These are phyloP conservation scores for Fusarium mundagurra DNA, from an alignment of 2,329 filamentous ascomycete genomes.

Conservation along the genomic window DNA sequence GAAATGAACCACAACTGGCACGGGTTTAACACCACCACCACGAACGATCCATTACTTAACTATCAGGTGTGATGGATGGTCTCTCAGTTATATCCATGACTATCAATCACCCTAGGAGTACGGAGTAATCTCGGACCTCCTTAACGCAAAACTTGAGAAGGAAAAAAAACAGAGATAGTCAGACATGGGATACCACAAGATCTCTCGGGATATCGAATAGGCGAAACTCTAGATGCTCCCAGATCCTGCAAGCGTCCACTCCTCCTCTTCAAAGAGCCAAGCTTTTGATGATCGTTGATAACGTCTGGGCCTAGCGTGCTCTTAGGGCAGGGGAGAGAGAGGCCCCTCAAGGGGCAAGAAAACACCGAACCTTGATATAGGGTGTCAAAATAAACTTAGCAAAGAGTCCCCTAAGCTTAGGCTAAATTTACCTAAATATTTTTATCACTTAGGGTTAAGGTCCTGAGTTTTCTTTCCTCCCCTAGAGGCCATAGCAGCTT, in stretches of 20 bases:
- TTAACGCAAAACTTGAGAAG: background rate
- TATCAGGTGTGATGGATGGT: background rate
- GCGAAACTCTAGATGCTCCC: slow-evolving; percentile 23
- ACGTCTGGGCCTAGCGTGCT: slow-evolving; percentile 15
- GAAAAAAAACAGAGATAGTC: background rate
- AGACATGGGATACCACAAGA: slow-evolving; percentile 17
- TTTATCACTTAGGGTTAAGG: too few relatives aligned
- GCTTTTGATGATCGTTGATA: slow-evolving; percentile 17
- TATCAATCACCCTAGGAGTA: slow-evolving; percentile 19
- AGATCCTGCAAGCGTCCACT: slow-evolving; percentile 38
- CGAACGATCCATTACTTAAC: background rate
- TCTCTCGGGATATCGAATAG: slow-evolving; percentile 30
- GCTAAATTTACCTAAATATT: too few relatives aligned
- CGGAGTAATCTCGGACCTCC: slow-evolving; percentile 19
- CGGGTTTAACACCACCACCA: background rate
- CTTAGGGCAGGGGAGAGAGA: slow-evolving; percentile 3
- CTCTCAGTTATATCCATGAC: slow-evolving; percentile 3
- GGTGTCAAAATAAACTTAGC: too few relatives aligned
- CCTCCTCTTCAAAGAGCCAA: background rate
- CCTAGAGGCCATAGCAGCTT: background rate
- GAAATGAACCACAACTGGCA: background rate
- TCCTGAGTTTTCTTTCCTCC: too few relatives aligned
- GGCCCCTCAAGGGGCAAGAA: too few relatives aligned
- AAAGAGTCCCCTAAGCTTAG: too few relatives aligned
- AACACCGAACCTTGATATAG: too few relatives aligned